Evolutionary conservation across 768 basidiomycete species (phyloP).

Genomic region (Agaricus sinodeliciosus): DNA sequence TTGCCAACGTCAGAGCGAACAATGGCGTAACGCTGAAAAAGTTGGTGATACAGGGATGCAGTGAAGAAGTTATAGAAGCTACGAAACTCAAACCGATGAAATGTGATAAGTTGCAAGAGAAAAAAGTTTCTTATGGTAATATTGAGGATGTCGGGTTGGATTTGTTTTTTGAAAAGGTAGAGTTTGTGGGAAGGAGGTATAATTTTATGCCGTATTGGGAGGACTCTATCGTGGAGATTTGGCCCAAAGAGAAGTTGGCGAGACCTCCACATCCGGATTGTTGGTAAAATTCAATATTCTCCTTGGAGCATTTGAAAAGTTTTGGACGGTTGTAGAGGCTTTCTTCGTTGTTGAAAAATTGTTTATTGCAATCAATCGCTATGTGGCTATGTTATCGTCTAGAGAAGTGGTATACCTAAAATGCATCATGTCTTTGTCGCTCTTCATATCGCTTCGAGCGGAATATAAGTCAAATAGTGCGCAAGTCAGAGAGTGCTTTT

Average conservation of each 20-base stretch:
- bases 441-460: too few relatives aligned
- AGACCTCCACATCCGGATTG: slow-evolving; percentile 5
- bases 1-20: slow-evolving; percentile 6
- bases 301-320: not conserved
- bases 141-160: not conserved
- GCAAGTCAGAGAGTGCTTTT: too few relatives aligned
- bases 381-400: too few relatives aligned
- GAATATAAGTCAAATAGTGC: too few relatives aligned
- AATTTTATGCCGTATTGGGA: not conserved
- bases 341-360: not conserved
- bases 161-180: not conserved
- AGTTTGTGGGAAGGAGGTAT: not conserved
- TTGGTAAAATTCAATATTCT: not conserved
- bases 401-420: too few relatives aligned
- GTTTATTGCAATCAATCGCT: too few relatives aligned
- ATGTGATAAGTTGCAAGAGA: not conserved
- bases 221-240: slow-evolving; percentile 7
- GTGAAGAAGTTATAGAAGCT: not conserved
- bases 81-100: not conserved
- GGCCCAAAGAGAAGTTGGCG: slow-evolving; percentile 6
- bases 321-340: not conserved
- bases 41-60: slow-evolving; percentile 5
- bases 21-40: slow-evolving; percentile 7
- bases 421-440: too few relatives aligned
- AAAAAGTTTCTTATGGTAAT: not conserved